Evolutionary conservation across 208 protist species (phyloP), one percentile per base, ranked within the genome.

Genomic region (Leptomonas pyrrhocoris): DNA sequence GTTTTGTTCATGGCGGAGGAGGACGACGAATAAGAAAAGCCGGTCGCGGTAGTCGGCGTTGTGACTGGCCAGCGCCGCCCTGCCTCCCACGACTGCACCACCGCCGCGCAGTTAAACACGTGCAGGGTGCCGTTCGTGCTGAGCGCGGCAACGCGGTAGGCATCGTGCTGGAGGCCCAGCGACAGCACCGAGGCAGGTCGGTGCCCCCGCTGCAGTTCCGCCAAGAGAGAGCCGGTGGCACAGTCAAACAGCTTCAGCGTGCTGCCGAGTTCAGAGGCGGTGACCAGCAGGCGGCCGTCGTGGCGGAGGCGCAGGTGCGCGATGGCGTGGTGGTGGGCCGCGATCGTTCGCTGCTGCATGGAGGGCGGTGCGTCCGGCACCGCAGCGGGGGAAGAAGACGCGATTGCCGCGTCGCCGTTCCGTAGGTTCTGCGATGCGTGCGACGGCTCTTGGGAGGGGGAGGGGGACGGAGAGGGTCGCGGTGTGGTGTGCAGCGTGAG

Each of bases 191-290:
- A 61, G 12, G 84, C 88, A 0, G 45, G 61, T 12, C 54, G 58
- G 50, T 81, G 50, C 12, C 86, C 80, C 19, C 85, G 86, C 15
- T 84, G 78, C 40, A 90, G 79, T 18, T 65, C 60, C 66, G 63
- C 70, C 27, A 90, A 61, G n/a, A 89, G 58, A 21, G 64, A 66
- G 5, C 73, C 77, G 15, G 53, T 74, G 1, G 56, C 23, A 3
- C 73, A 59, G 38, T 92, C 82, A 61, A 92, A 86, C 13, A 94
- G 69, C 43, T 88, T 91, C 38, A 94, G 71, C 1, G 85, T 91
- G 8, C 75, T 90, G 28, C 89, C 89, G n/a, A 67, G 72, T 30
- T 60, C 42, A 3, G 89, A 94, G 50, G 86, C 83, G 7, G 86
- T 88, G 16, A 85, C 75, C 34, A 89, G 76, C 21, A 83, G 62